These are phyloP conservation scores for Eucalyptus sp. DNA, from an alignment of 345 rosid genomes.

Conservation along the genomic window DNA sequence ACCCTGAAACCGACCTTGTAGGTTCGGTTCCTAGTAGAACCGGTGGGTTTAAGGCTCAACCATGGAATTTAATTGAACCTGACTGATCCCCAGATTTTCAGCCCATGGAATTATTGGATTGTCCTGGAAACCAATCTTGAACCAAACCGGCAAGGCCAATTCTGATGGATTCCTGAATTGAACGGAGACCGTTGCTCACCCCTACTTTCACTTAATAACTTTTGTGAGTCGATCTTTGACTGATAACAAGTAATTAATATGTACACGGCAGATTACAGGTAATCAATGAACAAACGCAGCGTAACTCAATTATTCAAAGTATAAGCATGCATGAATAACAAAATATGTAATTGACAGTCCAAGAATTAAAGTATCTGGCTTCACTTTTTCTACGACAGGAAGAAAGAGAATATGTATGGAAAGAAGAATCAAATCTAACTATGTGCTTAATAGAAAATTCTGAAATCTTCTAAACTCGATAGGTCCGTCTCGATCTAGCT, in stretches of 20 bases:
- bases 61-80: neutral
- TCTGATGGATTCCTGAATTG: neutral
- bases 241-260: neutral
- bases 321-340: neutral
- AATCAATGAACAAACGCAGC: neutral
- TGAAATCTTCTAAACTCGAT: neutral
- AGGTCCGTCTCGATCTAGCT: neutral
- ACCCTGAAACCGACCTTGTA: neutral
- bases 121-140: neutral
- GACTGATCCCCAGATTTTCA: neutral
- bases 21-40: neutral
- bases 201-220: neutral
- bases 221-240: neutral
- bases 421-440: neutral
- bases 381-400: neutral
- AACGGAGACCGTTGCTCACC: neutral
- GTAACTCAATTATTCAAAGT: neutral
- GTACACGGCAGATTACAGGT: neutral
- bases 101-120: neutral
- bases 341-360: neutral
- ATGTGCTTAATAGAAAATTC: neutral
- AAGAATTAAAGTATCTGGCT: neutral
- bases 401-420: neutral
- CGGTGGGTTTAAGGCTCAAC: neutral
- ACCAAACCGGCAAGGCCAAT: neutral